A percentile compares a stretch with the other conserved stretches of the same genome.
Evolutionary conservation across 176 grass and related monocot genomes (phyloP).

Genomic region (Areca catechu): DNA sequence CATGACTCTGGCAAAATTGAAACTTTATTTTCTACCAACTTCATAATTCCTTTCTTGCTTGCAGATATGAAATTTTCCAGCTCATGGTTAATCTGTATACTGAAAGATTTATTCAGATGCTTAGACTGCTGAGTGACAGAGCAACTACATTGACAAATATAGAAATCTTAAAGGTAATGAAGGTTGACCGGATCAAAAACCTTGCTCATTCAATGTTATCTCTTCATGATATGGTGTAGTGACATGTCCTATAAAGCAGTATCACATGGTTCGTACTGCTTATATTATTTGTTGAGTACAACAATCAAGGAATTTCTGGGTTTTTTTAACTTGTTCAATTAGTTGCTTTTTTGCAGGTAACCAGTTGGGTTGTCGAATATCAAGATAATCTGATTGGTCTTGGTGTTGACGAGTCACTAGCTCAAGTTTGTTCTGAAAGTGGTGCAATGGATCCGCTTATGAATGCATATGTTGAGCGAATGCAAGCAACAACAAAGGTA

Average conservation of each 20-base stretch:
- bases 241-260: too few species aligned
- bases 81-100: slow-evolving; percentile 96
- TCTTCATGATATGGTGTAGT: too few species aligned
- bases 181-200: not conserved
- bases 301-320: too few species aligned
- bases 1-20: too few species aligned
- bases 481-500: slow-evolving; percentile 98
- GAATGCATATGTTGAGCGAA: slow-evolving; percentile 97
- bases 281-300: too few species aligned
- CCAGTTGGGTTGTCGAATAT: slow-evolving; percentile 97
- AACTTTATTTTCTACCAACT: slow-evolving; percentile 2
- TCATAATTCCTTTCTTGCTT: slow-evolving; percentile 29
- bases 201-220: too few species aligned
- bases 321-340: slow-evolving; percentile 23
- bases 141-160: slow-evolving; percentile 91
- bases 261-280: too few species aligned
- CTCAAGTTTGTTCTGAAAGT: slow-evolving; percentile 99
- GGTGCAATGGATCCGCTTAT: slow-evolving; percentile 97
- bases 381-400: slow-evolving; percentile 95
- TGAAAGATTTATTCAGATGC: slow-evolving; percentile 91
- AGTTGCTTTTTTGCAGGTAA: slow-evolving; percentile 50
- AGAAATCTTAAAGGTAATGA: slow-evolving; percentile 84
- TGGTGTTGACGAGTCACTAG: slow-evolving; percentile 90
- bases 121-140: slow-evolving; percentile 94
- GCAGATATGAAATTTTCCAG: slow-evolving; percentile 99